Base-by-base conservation (phyloP, 106 monocot species). In the Apostasia shenzhenica region DNA sequence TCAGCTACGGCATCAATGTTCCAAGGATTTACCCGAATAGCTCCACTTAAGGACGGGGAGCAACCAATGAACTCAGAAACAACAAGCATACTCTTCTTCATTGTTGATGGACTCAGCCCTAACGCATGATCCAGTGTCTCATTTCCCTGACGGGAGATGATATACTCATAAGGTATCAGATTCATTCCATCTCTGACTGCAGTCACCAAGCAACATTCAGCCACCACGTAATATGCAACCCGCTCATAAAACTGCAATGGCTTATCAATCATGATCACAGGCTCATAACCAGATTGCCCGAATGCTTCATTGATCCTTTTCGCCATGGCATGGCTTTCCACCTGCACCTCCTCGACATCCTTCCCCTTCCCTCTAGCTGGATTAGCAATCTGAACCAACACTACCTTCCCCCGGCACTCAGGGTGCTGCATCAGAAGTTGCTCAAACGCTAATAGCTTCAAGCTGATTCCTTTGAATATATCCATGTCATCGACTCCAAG, bases 151-250 rank as follows among this genome's bases (percentile, higher is more conserved):
- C 89, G 55, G 0, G 89, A 79, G 26, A 90, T 82, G 8, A 90
- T 66, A 48, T 90, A 90, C 59, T 86, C 86, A 57, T 90, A 90
- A 1, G 90, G 90, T 39, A 90, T 90, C 2, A 86, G 77, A 78
- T 90, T 90, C 90, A 90, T 90, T 4, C 90, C 90, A 71, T 90
- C 90, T 26, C 90, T 74, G 6, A 90, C 90, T 0, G 90, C 90
- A 2, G 86, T 90, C 40, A 90, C 80, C 44, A 90, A 44, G 39
- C 90, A 90, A 14, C 86, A 90, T 65, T 90, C 85, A 0, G 90
- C 90, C 8, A 86, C 82, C 11, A 78, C 85, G 10, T 90, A 90
- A 67, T 83, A 86, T 6, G 85, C 90, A 63, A 81, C 76, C 45
- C 83, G 63, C 55, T 90, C 90, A 3, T 83, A 86, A 48, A 90